Percentiles rank a stretch among this genome's conserved stretches.
These are phyloP conservation scores for Diaporthe aspalathi DNA, from an alignment of 2,329 filamentous ascomycete species.

Conservation along the genomic window DNA sequence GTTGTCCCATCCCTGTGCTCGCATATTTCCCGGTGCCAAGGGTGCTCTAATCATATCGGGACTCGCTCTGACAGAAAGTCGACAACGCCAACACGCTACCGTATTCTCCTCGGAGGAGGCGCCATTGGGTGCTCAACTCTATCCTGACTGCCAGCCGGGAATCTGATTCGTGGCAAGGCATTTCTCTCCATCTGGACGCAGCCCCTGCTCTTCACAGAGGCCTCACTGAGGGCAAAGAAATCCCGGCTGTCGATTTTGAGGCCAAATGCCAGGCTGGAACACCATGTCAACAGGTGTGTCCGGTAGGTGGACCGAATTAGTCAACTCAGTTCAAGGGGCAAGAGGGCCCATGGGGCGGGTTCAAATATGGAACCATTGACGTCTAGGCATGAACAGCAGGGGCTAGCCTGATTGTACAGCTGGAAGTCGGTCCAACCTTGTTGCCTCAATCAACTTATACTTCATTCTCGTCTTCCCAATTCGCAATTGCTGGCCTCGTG, in stretches of 20 bases:
- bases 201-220: too few species aligned
- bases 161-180: neutral
- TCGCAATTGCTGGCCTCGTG: neutral
- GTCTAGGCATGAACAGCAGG: neutral
- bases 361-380: neutral
- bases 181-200: neutral
- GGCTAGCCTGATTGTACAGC: neutral
- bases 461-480: neutral
- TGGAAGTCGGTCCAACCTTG: too few species aligned
- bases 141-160: too few species aligned
- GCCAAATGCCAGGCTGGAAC: neutral
- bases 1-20: neutral
- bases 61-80: neutral
- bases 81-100: neutral
- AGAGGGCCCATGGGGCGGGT: neutral
- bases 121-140: neutral
- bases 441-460: slow-evolving; percentile 1
- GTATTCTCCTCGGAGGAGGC: neutral
- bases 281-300: neutral
- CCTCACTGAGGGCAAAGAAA: neutral
- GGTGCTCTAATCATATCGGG: neutral
- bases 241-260: neutral
- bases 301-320: neutral
- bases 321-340: neutral
- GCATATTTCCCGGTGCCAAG: neutral